phyloP scores from a whole-genome alignment of 371 early-diverging fungal species.

The Parasitella parasitica region DNA sequence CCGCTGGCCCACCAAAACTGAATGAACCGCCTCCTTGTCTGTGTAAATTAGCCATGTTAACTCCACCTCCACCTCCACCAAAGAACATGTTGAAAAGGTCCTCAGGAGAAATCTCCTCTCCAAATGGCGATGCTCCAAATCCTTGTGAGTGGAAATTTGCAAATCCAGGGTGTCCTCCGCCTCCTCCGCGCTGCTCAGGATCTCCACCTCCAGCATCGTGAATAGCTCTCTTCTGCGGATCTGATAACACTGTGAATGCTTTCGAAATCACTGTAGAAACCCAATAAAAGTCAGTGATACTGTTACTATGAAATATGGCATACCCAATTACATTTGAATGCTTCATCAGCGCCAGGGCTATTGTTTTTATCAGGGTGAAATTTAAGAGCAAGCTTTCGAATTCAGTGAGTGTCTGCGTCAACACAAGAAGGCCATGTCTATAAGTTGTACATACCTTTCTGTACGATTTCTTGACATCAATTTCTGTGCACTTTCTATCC shows the following conservation, averaged over 20 bases:
- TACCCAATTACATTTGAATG: slow-evolving; percentile 80
- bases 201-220: slow-evolving; percentile 90
- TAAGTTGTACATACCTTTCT: no score
- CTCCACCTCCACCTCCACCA: slow-evolving; percentile 54
- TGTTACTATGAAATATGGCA: no score
- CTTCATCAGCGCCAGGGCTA: slow-evolving; percentile 96
- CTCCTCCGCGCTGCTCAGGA: slow-evolving; percentile 47
- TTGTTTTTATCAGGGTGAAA: slow-evolving; percentile 98
- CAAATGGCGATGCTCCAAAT: slow-evolving; percentile 45
- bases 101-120: slow-evolving; percentile 89
- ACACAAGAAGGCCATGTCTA: no score
- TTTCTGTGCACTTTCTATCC: slow-evolving; percentile 76
- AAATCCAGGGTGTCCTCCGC: slow-evolving; percentile 16
- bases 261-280: slow-evolving; percentile 76
- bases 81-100: slow-evolving; percentile 97
- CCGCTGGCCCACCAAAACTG: slow-evolving; percentile 31
- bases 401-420: no score
- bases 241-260: slow-evolving; percentile 88
- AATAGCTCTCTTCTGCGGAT: slow-evolving; percentile 81
- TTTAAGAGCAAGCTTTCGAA: slow-evolving; percentile 69
- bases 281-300: neutral
- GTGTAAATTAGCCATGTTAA: slow-evolving; percentile 15
- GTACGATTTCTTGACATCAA: slow-evolving; percentile 96
- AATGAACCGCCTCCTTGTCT: slow-evolving; percentile 12
- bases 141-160: slow-evolving; percentile 15